Evolutionary conservation across 306 rosid genomes (phyloP).

Genomic region (Lathyrus tuberosus): DNA sequence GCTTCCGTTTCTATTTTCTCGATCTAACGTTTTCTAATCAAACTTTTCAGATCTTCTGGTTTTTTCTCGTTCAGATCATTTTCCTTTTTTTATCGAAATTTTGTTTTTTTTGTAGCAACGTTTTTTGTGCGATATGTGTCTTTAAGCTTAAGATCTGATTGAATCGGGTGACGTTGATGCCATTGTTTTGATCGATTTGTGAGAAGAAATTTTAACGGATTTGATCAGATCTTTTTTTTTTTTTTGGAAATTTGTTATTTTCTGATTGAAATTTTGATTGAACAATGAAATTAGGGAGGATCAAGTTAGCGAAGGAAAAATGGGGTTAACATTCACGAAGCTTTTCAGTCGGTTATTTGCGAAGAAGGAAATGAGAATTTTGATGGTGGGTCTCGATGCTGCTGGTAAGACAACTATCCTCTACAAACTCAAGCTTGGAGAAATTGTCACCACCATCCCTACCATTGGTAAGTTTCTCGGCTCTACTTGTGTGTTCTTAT

Average conservation of each 20-base stretch:
- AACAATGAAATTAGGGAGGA: constrained; percentile 41
- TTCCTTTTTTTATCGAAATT: background rate
- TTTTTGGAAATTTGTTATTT: background rate
- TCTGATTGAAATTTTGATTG: constrained; percentile 20
- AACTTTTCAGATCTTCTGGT: constrained; percentile 47
- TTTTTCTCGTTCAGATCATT: background rate
- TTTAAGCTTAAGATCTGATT: constrained; percentile 49
- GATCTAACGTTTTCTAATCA: constrained; percentile 45
- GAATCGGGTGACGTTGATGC: constrained; percentile 26
- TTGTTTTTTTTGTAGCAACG: background rate
- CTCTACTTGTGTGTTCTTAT: background rate
- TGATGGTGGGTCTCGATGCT: constrained; percentile 99
- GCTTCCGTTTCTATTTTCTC: background rate
- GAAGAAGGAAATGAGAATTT: constrained; percentile 98
- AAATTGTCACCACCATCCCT: constrained; percentile 97
- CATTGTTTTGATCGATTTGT: constrained; percentile 8
- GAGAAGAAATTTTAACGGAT: background rate
- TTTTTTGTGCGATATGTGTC: constrained; percentile 26
- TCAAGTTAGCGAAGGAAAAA: constrained; percentile 55
- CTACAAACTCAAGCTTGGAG: constrained; percentile 99
- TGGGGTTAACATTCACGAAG: constrained; percentile 99
- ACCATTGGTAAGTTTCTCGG: constrained; percentile 78
- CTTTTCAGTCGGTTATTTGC: constrained; percentile 99
- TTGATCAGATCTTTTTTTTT: background rate
- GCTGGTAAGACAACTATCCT: constrained; percentile 99